phyloP scores from a whole-genome alignment of 108 stramenopile species.

The Cyclotella cryptica region DNA sequence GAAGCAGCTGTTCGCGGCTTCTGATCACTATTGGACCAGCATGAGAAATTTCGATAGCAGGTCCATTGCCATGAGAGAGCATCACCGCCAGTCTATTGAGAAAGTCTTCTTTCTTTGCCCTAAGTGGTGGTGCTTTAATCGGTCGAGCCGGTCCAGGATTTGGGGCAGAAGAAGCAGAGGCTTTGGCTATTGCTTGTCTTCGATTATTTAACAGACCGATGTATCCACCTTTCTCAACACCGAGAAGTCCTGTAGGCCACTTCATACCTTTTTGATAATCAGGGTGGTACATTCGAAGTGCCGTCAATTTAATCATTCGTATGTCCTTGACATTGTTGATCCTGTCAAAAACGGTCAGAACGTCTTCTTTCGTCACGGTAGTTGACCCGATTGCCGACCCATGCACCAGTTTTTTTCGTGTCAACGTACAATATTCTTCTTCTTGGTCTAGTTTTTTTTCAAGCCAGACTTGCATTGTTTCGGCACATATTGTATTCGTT shows the following conservation, averaged over 20 bases:
- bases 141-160: background rate
- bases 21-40: background rate
- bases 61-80: background rate
- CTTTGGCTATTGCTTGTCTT: background rate
- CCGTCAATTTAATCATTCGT: conserved; percentile 63
- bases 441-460: conserved; percentile 78
- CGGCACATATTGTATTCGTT: conserved; percentile 70
- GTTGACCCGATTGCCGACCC: conserved; percentile 56
- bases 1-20: background rate
- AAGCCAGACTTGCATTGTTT: conserved; percentile 69
- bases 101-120: background rate
- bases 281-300: conserved; percentile 43
- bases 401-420: conserved; percentile 58
- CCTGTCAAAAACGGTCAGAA: conserved; percentile 55
- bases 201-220: conserved; percentile 22
- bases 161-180: no score
- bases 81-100: background rate
- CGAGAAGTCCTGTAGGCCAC: conserved; percentile 20
- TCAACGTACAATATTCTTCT: conserved; percentile 81
- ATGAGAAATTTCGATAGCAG: background rate
- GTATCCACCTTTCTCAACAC: conserved; percentile 45
- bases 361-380: conserved; percentile 57
- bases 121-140: background rate
- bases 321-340: conserved; percentile 66
- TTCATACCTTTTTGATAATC: conserved; percentile 17